Conservation (phyloP, 2,329 filamentous ascomycete genomes). For the Neofusicoccum ribis region DNA sequence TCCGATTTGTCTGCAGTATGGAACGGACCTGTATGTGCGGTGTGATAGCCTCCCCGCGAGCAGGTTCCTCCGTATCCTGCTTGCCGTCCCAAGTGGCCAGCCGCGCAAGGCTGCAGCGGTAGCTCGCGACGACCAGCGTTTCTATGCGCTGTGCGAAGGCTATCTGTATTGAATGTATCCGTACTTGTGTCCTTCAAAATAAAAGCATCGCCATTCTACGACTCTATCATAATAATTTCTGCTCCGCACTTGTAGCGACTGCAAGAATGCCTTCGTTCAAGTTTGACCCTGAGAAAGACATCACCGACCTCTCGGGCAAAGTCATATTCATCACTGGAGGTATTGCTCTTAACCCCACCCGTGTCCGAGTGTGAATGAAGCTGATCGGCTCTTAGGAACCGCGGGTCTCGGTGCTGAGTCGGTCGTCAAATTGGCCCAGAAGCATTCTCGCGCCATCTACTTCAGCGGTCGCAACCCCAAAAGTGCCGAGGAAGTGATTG, state of each 20-base stretch:
- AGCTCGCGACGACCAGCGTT: too few relatives aligned
- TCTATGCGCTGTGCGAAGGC: too few relatives aligned
- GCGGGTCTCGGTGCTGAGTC: slow-evolving; percentile 27
- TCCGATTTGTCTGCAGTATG: too few relatives aligned
- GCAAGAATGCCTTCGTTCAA: not conserved
- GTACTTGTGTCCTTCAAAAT: too few relatives aligned
- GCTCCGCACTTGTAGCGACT: not conserved
- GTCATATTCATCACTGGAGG: slow-evolving; percentile 49
- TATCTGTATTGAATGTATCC: too few relatives aligned
- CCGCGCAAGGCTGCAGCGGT: too few relatives aligned
- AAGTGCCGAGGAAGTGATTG: not conserved
- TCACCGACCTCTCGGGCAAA: slow-evolving; percentile 44
- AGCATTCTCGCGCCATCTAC: not conserved
- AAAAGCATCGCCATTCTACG: too few relatives aligned
- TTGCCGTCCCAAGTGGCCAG: too few relatives aligned
- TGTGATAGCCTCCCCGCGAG: too few relatives aligned
- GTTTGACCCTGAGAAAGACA: slow-evolving; percentile 25
- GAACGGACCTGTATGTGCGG: too few relatives aligned
- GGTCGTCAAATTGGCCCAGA: not conserved
- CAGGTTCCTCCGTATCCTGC: too few relatives aligned
- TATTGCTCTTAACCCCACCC: slow-evolving; percentile 3
- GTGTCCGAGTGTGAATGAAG: slow-evolving; percentile 30
- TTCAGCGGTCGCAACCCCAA: not conserved
- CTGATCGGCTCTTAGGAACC: slow-evolving; percentile 38
- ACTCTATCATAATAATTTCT: too few relatives aligned